Conservation (phyloP, 768 basidiomycete genomes). For the Suillus brevipes region DNA sequence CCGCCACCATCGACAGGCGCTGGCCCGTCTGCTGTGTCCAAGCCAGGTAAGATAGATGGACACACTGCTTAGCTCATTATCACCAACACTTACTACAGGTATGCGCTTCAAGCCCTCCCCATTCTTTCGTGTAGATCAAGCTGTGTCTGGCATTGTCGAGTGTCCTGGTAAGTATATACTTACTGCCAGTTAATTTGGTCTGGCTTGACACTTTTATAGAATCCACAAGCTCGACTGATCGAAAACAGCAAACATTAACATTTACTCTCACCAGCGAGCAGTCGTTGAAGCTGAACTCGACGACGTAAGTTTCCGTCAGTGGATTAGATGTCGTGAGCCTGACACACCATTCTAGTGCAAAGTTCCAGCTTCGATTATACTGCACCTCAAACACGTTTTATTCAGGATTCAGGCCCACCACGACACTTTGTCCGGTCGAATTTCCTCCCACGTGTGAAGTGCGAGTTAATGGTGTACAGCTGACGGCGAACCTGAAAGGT, state of each 20-base stretch:
- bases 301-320: slow-evolving; percentile 45
- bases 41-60: slow-evolving; percentile 28
- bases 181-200: slow-evolving; percentile 2
- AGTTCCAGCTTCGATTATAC: slow-evolving; percentile 81
- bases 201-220: slow-evolving; percentile 42
- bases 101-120: slow-evolving; percentile 82
- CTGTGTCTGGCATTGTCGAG: slow-evolving; percentile 64
- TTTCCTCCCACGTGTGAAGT: slow-evolving; percentile 93
- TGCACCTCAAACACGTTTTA: slow-evolving; percentile 85
- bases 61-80: not conserved
- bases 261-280: slow-evolving; percentile 74
- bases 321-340: slow-evolving; percentile 1
- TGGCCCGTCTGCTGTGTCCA: slow-evolving; percentile 30
- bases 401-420: slow-evolving; percentile 52
- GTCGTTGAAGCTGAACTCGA: slow-evolving; percentile 53
- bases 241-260: slow-evolving; percentile 57
- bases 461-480: slow-evolving; percentile 69
- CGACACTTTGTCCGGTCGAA: slow-evolving; percentile 73
- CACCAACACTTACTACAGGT: slow-evolving; percentile 38
- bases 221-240: slow-evolving; percentile 76
- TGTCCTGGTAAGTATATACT: slow-evolving; percentile 65
- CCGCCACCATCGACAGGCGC: slow-evolving; percentile 39
- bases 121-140: slow-evolving; percentile 68
- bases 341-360: slow-evolving; percentile 43
- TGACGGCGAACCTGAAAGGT: slow-evolving; percentile 81